Percentiles rank a stretch among this genome's conserved stretches.
These are phyloP conservation scores for Pseudonitzschia delicatissima DNA, from an alignment of 108 stramenopile species.

Conservation along the genomic window DNA sequence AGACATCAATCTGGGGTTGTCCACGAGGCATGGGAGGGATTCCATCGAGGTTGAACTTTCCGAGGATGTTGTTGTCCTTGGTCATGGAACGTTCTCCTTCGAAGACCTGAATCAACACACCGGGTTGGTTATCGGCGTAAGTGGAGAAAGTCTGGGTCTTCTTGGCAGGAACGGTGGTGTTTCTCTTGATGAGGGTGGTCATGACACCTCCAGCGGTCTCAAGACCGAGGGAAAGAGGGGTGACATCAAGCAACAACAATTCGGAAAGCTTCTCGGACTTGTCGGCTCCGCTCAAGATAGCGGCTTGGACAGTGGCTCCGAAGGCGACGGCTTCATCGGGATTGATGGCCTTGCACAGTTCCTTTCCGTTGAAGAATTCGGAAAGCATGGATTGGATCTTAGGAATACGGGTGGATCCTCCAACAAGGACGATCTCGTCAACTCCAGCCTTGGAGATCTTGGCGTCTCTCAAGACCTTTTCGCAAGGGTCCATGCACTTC, in stretches of 20 bases:
- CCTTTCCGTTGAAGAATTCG: slow-evolving; percentile 99
- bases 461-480: slow-evolving; percentile 97
- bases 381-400: slow-evolving; percentile 93
- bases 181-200: slow-evolving; percentile 93
- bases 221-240: slow-evolving; percentile 96
- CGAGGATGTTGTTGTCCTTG: slow-evolving; percentile 98
- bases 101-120: slow-evolving; percentile 98
- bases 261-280: slow-evolving; percentile 96
- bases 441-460: slow-evolving; percentile 96
- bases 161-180: slow-evolving; percentile 96
- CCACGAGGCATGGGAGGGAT: slow-evolving; percentile 99
- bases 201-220: slow-evolving; percentile 97
- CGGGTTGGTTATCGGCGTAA: slow-evolving; percentile 99
- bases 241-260: slow-evolving; percentile 96
- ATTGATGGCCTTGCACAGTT: slow-evolving; percentile 97
- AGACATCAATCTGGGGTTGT: slow-evolving; percentile 98
- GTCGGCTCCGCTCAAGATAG: slow-evolving; percentile 91
- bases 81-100: slow-evolving; percentile 99
- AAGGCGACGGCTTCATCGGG: slow-evolving; percentile 97
- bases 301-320: slow-evolving; percentile 95
- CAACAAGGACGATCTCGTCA: slow-evolving; percentile 95
- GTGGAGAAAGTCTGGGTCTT: slow-evolving; percentile 99
- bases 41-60: slow-evolving; percentile 98
- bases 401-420: slow-evolving; percentile 98
- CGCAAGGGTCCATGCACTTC: slow-evolving; percentile 98